Percentiles rank a stretch among this genome's conserved stretches.
phyloP scores from a whole-genome alignment of 202 grass and related monocot genomes.

The Saccharum hybrid region DNA sequence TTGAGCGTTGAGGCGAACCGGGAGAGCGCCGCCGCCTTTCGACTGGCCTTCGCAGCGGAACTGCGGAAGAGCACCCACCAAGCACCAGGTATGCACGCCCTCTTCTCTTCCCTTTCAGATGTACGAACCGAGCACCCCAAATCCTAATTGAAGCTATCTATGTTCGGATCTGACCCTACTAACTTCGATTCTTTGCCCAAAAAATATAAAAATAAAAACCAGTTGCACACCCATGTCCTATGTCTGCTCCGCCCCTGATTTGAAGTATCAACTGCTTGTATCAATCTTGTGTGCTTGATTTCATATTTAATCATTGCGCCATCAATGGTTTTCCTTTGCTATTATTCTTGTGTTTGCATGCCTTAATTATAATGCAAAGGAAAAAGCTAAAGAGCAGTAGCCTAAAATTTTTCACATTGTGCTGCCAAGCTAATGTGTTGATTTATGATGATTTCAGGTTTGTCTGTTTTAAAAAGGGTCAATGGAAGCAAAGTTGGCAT shows the following conservation, averaged over 20 bases:
- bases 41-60: too few relatives aligned
- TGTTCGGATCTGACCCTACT: too few relatives aligned
- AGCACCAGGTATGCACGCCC: too few relatives aligned
- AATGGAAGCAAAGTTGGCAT: slow-evolving; percentile 65
- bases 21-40: too few relatives aligned
- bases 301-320: neutral
- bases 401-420: neutral
- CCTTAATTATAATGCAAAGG: neutral
- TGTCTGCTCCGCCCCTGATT: neutral
- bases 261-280: neutral
- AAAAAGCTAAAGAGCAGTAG: neutral
- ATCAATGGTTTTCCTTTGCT: neutral
- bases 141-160: too few relatives aligned
- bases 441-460: slow-evolving; percentile 14
- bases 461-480: neutral
- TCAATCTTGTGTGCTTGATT: neutral
- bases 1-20: too few relatives aligned
- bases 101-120: too few relatives aligned
- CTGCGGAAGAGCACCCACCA: too few relatives aligned
- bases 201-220: too few relatives aligned
- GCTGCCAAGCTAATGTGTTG: neutral
- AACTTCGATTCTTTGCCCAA: too few relatives aligned
- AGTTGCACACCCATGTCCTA: too few relatives aligned
- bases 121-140: too few relatives aligned
- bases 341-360: neutral